A percentile compares a stretch with the other conserved stretches of the same genome.
Conservation (phyloP, 805 yeast species). For the Jamesozyma piceae region DNA sequence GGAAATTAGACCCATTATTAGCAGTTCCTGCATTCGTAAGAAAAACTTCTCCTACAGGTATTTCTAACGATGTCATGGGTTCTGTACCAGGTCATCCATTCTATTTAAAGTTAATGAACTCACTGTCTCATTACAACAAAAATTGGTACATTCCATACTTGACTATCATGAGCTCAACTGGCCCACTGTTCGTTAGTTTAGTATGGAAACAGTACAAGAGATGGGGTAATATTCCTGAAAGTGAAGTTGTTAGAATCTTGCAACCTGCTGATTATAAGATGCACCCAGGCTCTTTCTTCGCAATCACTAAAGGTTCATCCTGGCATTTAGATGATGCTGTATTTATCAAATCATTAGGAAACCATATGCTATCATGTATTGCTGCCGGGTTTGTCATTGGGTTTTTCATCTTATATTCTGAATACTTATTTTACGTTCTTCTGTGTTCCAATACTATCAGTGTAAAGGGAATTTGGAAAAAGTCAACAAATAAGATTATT, state of each 20-base stretch:
- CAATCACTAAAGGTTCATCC: conserved; percentile 72
- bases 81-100: conserved; percentile 81
- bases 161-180: conserved; percentile 89
- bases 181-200: conserved; percentile 79
- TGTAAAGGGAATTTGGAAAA: not conserved
- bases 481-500: not conserved
- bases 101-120: conserved; percentile 59
- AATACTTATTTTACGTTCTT: conserved; percentile 39
- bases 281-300: conserved; percentile 54
- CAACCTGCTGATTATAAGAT: conserved; percentile 67
- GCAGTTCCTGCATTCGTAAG: conserved; percentile 79
- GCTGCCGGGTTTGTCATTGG: conserved; percentile 60
- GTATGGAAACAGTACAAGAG: conserved; percentile 83
- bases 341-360: conserved; percentile 61
- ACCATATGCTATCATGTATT: conserved; percentile 66
- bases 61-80: conserved; percentile 91
- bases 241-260: conserved; percentile 57
- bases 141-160: conserved; percentile 82
- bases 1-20: conserved; percentile 70
- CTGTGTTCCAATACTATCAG: conserved; percentile 18
- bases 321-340: conserved; percentile 90
- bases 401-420: conserved; percentile 36
- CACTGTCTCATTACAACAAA: conserved; percentile 50
- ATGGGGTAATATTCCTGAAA: conserved; percentile 57
- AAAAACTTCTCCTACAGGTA: conserved; percentile 82